Base-by-base conservation (phyloP, 2,329 filamentous ascomycete genomes). In the Claviceps fusiformis region DNA sequence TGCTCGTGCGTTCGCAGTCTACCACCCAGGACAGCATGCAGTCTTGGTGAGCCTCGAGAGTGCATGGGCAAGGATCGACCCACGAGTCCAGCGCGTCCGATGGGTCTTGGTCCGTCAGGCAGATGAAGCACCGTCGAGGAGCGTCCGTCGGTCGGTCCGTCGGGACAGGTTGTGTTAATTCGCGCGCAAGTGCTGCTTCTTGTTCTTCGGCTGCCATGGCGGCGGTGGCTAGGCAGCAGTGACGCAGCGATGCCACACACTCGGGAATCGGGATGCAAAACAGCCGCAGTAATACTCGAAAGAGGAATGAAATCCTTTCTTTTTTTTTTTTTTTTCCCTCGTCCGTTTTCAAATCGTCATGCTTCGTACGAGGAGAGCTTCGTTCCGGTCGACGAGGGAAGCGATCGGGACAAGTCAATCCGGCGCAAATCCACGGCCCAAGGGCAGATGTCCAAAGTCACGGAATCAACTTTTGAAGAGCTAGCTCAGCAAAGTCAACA, bases 1-100 rank as follows among this genome's bases (percentile, higher is more conserved):
- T 81, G 67, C 75, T 67, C 65, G 79, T 69, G 57, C 70, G 78
- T 70, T 96, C 90, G 65, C 89, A 81, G 65, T 95, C 89, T n/a
- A 88, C 86, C 19, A 97, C 86, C 91, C 91, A 98, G 63, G 89
- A 86, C 44, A 97, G 76, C 60, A 97, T 78, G 67, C 91, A 95
- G 57, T 83, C 80, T 68, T 97, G 90, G 67, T 98, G 93, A 1
- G 91, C 93, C 55, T 88, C 87, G 44, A 98, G 77, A 13, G 88
- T 90, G 70, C 93, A 98, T 0, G 86, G 86, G 67, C 93, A 98
- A 1, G 93, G 91, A 54, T 86, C 87, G 48, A 89, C 83, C 92
- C 93, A 98, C 54, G 73, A 69, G 49, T 71, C 67, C 4, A 77
- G 74, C 9, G 75, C 64, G 24, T 72, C 68, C 10, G 67, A 69